Percentiles rank a stretch among this genome's conserved stretches.
Conservation (phyloP, 208 protist species). For the Crithidia fasciculata region DNA sequence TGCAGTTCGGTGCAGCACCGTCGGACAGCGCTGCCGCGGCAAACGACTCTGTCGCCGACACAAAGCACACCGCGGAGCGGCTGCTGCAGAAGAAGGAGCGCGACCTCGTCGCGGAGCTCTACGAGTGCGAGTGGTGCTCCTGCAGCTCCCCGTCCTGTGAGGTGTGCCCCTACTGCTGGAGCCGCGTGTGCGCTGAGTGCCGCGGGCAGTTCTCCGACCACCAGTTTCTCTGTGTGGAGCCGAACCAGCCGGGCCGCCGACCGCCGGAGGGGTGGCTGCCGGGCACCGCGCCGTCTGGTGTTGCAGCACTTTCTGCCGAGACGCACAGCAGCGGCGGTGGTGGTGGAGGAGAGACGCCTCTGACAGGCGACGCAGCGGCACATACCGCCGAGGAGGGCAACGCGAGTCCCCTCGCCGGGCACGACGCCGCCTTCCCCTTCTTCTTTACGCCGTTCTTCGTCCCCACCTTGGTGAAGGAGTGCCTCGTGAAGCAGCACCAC, state of each 20-base stretch:
- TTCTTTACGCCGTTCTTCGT: slow-evolving; percentile 30
- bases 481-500: slow-evolving; percentile 20
- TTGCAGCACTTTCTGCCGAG: background rate
- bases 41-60: background rate
- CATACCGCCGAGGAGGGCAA: background rate
- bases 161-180: slow-evolving; percentile 50
- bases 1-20: no score
- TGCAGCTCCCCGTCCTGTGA: slow-evolving; percentile 25
- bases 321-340: background rate
- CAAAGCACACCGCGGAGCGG: background rate
- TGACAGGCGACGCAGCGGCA: background rate
- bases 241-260: slow-evolving; percentile 9
- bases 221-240: slow-evolving; percentile 42
- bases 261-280: slow-evolving; percentile 10
- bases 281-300: background rate
- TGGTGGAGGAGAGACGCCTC: background rate
- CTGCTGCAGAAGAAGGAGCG: slow-evolving; percentile 13
- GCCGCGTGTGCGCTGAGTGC: slow-evolving; percentile 45
- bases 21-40: no score
- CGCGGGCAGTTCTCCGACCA: slow-evolving; percentile 52
- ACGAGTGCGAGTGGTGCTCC: slow-evolving; percentile 62
- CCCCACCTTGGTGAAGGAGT: slow-evolving; percentile 26
- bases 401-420: background rate
- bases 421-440: slow-evolving; percentile 31
- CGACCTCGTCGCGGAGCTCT: slow-evolving; percentile 21